Percentiles rank a stretch among this genome's conserved stretches.
Conservation (phyloP, 192 early-diverging fungal genomes). For the Umbelopsis sp. region DNA sequence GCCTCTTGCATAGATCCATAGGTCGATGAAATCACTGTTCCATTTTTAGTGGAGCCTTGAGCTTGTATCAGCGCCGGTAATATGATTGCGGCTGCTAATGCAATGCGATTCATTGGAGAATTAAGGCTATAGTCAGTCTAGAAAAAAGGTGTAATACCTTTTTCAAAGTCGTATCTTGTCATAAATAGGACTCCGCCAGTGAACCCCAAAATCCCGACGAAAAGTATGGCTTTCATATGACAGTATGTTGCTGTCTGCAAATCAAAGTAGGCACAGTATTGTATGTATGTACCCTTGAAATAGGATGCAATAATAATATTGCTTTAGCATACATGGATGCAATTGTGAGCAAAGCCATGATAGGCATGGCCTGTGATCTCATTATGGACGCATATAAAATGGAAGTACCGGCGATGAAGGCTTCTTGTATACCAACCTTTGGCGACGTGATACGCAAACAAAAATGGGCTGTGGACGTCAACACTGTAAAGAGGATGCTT, state of each 20-base stretch:
- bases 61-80: conserved; percentile 10
- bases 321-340: too few species aligned
- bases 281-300: too few species aligned
- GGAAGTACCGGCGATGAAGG: neutral
- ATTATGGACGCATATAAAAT: neutral
- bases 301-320: too few species aligned
- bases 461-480: neutral
- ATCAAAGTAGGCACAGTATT: too few species aligned
- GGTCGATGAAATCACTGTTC: neutral
- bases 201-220: too few species aligned
- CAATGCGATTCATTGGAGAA: too few species aligned
- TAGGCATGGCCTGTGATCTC: neutral
- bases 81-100: neutral
- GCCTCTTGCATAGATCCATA: neutral
- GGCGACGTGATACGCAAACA: neutral
- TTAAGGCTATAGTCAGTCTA: too few species aligned
- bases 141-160: too few species aligned
- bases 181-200: too few species aligned
- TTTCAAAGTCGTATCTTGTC: too few species aligned
- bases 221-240: too few species aligned
- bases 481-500: neutral
- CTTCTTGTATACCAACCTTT: neutral
- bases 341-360: neutral
- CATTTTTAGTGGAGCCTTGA: neutral
- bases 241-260: too few species aligned